Evolutionary conservation across 768 basidiomycete genomes (phyloP).

Genomic region (Collybia sordida): DNA sequence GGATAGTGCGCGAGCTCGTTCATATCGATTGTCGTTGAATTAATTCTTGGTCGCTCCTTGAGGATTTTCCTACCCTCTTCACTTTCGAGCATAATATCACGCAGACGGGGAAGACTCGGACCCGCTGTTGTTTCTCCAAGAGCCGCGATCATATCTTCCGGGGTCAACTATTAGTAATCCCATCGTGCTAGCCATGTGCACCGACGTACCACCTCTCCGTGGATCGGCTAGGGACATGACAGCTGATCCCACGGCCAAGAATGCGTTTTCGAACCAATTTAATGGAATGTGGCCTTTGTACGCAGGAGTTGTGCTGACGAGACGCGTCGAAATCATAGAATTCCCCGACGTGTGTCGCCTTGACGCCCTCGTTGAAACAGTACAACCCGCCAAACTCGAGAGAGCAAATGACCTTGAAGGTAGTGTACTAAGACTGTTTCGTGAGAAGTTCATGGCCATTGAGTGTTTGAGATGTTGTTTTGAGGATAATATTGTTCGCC

Average conservation of each 20-base stretch:
- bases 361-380: too few species aligned
- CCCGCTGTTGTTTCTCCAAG: conserved; percentile 92
- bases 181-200: neutral
- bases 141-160: conserved; percentile 91
- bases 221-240: conserved; percentile 81
- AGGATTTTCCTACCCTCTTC: conserved; percentile 84
- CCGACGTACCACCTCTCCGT: conserved; percentile 74
- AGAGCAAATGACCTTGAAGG: too few species aligned
- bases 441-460: too few species aligned
- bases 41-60: conserved; percentile 81
- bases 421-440: too few species aligned
- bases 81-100: conserved; percentile 75
- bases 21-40: conserved; percentile 74
- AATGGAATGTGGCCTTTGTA: conserved; percentile 85
- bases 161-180: neutral
- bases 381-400: too few species aligned
- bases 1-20: conserved; percentile 61
- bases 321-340: conserved; percentile 7
- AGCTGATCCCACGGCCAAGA: conserved; percentile 85
- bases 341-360: neutral
- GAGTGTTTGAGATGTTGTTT: too few species aligned
- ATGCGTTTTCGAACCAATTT: conserved; percentile 76
- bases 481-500: too few species aligned
- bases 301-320: conserved; percentile 39
- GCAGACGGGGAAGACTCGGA: conserved; percentile 68